Evolutionary conservation across 805 yeast genomes (phyloP).

Genomic region (Wickerhamiella slavikovae): DNA sequence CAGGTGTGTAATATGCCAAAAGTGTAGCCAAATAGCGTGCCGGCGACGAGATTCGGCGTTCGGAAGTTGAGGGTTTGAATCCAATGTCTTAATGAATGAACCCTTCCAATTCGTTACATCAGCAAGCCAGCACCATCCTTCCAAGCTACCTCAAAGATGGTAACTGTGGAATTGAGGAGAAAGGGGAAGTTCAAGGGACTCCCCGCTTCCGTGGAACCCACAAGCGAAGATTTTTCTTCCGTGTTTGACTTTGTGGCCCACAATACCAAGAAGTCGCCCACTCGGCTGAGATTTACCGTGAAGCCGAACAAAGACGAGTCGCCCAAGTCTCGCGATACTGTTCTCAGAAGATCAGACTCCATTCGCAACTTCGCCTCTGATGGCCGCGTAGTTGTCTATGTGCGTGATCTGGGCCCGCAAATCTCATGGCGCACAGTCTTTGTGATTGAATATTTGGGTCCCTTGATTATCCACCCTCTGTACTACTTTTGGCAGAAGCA

Average conservation of each 20-base stretch:
- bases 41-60: no score
- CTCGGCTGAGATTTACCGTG: conserved; percentile 37
- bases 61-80: no score
- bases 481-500: conserved; percentile 26
- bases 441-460: conserved; percentile 75
- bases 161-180: neutral
- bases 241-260: conserved; percentile 25
- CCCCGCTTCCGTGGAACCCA: conserved; percentile 1
- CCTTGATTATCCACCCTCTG: conserved; percentile 58
- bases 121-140: neutral
- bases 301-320: conserved; percentile 3
- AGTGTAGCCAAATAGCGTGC: no score
- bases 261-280: conserved; percentile 24
- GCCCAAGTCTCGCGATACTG: conserved; percentile 18
- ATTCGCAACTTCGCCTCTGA: conserved; percentile 27
- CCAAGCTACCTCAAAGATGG: neutral
- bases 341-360: conserved; percentile 26
- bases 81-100: no score
- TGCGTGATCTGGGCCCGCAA: conserved; percentile 87
- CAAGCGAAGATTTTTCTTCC: neutral
- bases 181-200: conserved; percentile 1
- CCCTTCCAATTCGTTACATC: neutral
- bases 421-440: conserved; percentile 85
- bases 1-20: no score
- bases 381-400: conserved; percentile 26